Conservation (phyloP, 1,139 yeast genomes). For the Candida sanyaensis region DNA sequence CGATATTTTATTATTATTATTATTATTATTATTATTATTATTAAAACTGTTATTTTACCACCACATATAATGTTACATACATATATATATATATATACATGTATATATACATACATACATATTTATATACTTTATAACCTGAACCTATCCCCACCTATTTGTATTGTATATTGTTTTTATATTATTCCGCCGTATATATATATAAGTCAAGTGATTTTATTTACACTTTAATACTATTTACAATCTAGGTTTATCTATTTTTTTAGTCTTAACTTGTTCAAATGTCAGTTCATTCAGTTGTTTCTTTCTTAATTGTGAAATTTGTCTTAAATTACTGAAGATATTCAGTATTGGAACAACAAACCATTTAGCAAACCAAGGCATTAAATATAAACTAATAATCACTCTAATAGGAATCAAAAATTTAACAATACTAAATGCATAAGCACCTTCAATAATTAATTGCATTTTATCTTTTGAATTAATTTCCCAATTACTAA, state of each 20-base stretch:
- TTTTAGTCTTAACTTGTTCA: constrained; percentile 16
- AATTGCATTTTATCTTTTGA: constrained; percentile 57
- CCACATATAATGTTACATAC: neutral
- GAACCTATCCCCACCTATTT: neutral
- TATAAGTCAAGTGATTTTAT: neutral
- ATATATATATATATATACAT: constrained; percentile 2
- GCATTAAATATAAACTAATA: constrained; percentile 60
- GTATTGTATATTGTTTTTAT: neutral
- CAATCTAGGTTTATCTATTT: constrained; percentile 35
- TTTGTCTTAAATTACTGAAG: constrained; percentile 22
- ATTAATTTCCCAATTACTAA: constrained; percentile 36
- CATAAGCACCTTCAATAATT: constrained; percentile 82
- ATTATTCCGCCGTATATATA: neutral
- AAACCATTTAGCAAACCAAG: constrained; percentile 63
- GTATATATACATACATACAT: too few relatives aligned
- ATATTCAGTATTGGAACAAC: constrained; percentile 53
- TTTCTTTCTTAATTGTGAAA: constrained; percentile 10
- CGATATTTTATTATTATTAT: constrained; percentile 2
- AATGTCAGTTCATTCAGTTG: constrained; percentile 5
- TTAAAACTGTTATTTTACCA: neutral
- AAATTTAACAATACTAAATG: constrained; percentile 77
- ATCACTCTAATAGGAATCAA: constrained; percentile 61
- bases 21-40: neutral
- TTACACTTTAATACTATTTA: constrained; percentile 11
- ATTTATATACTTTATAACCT: neutral